Evolutionary conservation across 2,329 filamentous ascomycete genomes (phyloP).

Genomic region (Epichloe festucae): DNA sequence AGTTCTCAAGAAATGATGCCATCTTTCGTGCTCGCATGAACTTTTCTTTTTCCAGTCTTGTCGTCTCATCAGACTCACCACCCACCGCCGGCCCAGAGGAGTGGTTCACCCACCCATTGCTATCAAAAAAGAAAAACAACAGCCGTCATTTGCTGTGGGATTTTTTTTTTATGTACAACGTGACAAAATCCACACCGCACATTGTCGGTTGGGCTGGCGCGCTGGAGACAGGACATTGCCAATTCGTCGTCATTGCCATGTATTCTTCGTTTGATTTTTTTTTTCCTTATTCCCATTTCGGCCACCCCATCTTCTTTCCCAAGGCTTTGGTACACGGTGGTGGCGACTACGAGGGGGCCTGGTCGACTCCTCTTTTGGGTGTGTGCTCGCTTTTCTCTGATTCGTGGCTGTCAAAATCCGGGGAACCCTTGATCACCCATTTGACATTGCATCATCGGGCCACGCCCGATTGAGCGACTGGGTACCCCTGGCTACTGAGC

Average conservation of each 20-base stretch:
- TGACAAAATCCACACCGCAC: too few species aligned
- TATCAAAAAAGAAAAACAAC: too few species aligned
- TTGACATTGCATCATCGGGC: neutral
- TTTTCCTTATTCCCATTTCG: neutral
- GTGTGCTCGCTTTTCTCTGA: neutral
- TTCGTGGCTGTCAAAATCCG: slow-evolving; percentile 3
- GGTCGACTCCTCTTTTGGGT: neutral
- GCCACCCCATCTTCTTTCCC: neutral
- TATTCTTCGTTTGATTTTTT: neutral
- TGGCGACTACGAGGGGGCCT: neutral
- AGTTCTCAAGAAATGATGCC: too few species aligned
- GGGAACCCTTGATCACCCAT: slow-evolving; percentile 3
- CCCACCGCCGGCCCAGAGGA: too few species aligned
- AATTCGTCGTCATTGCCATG: neutral
- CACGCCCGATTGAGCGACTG: neutral
- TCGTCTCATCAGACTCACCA: too few species aligned
- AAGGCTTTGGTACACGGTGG: neutral
- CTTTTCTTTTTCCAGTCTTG: too few species aligned
- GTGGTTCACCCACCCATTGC: too few species aligned
- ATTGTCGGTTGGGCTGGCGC: too few species aligned
- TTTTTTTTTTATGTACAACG: too few species aligned
- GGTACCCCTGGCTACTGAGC: neutral
- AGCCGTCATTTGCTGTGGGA: too few species aligned
- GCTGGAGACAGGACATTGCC: too few species aligned
- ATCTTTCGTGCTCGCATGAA: too few species aligned